Percentiles rank a stretch among this genome's conserved stretches.
Conservation (phyloP, 169 alveolate genomes). For the Theileria orientalis region DNA sequence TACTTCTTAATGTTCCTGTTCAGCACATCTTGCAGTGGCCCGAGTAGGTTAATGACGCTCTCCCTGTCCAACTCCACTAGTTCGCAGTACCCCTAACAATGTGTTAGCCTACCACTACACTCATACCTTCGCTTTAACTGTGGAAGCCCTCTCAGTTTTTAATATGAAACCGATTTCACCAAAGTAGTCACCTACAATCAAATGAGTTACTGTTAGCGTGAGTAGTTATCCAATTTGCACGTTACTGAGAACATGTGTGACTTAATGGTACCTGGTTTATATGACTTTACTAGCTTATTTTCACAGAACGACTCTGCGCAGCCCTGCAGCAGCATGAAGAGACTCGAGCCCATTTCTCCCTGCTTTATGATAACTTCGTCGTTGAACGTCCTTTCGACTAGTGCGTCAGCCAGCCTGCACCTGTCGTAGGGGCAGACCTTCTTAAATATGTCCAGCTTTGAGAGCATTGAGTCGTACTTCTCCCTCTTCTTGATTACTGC, state of each 20-base stretch:
- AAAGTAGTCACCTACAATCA: slow-evolving; percentile 88
- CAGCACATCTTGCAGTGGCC: slow-evolving; percentile 92
- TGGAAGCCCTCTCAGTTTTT: slow-evolving; percentile 94
- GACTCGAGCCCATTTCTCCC: slow-evolving; percentile 93
- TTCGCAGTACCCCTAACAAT: slow-evolving; percentile 62
- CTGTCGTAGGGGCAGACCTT: slow-evolving; percentile 92
- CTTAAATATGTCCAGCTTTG: slow-evolving; percentile 84
- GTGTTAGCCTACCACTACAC: not conserved
- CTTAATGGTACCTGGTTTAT: slow-evolving; percentile 61
- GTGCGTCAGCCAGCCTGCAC: slow-evolving; percentile 89
- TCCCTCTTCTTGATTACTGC: slow-evolving; percentile 92
- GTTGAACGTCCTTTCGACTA: slow-evolving; percentile 79
- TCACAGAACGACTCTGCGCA: slow-evolving; percentile 90
- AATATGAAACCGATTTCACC: slow-evolving; percentile 95
- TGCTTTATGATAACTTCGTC: slow-evolving; percentile 90
- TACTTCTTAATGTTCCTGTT: slow-evolving; percentile 90
- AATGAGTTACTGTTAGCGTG: not conserved
- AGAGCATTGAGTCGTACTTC: slow-evolving; percentile 86
- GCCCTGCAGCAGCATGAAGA: slow-evolving; percentile 92
- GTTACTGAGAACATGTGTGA: not conserved
- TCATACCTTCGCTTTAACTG: slow-evolving; percentile 82
- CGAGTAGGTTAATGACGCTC: slow-evolving; percentile 91
- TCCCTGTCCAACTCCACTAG: slow-evolving; percentile 90
- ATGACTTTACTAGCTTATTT: slow-evolving; percentile 83
- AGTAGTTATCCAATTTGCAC: not conserved